phyloP scores from a whole-genome alignment of 1,284 basidiomycete species.

The Ustilago loliicola region DNA sequence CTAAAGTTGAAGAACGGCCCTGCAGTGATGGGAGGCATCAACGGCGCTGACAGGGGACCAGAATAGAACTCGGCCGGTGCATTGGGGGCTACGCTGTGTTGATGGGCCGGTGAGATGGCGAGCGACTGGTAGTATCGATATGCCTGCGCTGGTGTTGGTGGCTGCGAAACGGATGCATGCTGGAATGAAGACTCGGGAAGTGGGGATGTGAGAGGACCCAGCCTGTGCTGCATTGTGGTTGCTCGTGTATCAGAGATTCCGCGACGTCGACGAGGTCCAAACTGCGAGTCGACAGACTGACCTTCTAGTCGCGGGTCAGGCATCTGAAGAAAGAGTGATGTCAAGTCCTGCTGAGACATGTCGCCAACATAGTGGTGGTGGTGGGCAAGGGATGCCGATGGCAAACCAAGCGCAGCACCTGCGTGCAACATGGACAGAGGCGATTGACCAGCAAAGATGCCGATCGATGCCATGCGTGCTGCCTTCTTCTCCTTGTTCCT shows the following conservation, averaged over 20 bases:
- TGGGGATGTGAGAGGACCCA: constrained; percentile 25
- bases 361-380: constrained; percentile 17
- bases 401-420: constrained; percentile 21
- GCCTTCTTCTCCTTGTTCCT: constrained; percentile 58
- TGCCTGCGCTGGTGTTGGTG: constrained; percentile 35
- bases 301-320: constrained; percentile 20
- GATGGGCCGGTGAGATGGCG: constrained; percentile 17
- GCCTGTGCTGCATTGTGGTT: constrained; percentile 20
- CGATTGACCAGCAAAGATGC: constrained; percentile 48
- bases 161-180: constrained; percentile 44
- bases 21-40: constrained; percentile 19
- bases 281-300: constrained; percentile 27
- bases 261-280: constrained; percentile 45
- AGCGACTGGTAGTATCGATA: constrained; percentile 38
- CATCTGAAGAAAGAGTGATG: constrained; percentile 27
- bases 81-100: constrained; percentile 1
- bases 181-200: constrained; percentile 21
- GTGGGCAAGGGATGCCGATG: constrained; percentile 27
- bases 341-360: constrained; percentile 20
- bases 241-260: constrained; percentile 40
- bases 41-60: constrained; percentile 23
- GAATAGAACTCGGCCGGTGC: constrained; percentile 18
- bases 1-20: constrained; percentile 16
- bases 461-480: constrained; percentile 39
- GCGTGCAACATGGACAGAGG: constrained; percentile 49